A percentile compares a stretch with the other conserved stretches of the same genome.
phyloP scores from a whole-genome alignment of 2,329 filamentous ascomycete genomes.

The Aspergillus uvarum region DNA sequence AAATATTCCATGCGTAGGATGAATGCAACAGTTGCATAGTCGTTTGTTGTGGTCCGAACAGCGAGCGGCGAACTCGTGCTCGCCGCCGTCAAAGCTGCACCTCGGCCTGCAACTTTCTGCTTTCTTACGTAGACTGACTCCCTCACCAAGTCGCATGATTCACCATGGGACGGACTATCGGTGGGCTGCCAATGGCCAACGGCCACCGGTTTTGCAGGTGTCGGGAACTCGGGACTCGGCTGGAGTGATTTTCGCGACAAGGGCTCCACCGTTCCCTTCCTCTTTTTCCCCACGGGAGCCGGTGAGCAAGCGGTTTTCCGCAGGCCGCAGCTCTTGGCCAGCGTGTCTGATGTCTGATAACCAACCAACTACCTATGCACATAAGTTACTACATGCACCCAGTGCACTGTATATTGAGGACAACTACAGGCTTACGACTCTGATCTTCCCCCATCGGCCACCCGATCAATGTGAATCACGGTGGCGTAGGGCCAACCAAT shows the following conservation, averaged over 20 bases:
- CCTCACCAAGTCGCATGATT: not conserved
- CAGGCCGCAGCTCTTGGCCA: not conserved
- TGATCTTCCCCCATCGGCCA: not conserved
- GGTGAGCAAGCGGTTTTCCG: no score
- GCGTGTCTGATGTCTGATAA: not conserved
- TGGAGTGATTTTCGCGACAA: not conserved
- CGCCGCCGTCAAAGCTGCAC: not conserved
- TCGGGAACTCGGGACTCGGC: not conserved
- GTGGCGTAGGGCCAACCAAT: not conserved
- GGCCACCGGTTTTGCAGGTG: not conserved
- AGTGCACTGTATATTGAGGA: no score
- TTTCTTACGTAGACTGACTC: not conserved
- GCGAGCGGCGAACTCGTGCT: not conserved
- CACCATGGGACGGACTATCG: no score
- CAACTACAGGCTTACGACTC: no score
- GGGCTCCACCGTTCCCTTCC: no score
- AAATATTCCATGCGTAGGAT: no score
- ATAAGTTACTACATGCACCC: no score
- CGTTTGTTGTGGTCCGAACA: not conserved
- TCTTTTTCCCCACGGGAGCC: no score
- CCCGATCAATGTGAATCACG: not conserved
- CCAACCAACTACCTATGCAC: no score
- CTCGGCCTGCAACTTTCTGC: not conserved
- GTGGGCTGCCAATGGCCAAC: not conserved
- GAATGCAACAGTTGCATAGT: no score